These are phyloP conservation scores for Eucalyptus camaldulensis DNA, from an alignment of 345 rosid genomes.

Conservation along the genomic window DNA sequence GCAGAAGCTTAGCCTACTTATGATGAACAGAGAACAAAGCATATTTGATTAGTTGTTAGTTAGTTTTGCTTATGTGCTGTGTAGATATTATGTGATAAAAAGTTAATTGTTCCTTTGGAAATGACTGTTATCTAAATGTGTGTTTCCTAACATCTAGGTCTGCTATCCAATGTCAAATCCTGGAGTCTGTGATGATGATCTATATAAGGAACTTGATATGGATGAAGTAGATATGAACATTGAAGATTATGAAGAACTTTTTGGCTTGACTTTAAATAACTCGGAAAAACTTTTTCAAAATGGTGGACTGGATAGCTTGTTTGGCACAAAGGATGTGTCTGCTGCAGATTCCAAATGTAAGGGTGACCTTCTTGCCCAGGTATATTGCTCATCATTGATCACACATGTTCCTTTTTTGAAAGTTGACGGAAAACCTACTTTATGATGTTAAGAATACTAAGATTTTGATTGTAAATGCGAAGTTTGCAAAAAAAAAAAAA, in stretches of 20 bases:
- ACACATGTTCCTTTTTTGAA: not conserved
- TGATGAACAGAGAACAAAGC: not conserved
- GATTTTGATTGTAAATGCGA: not conserved
- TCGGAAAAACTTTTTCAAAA: slow-evolving; percentile 71
- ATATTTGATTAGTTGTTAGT: not conserved
- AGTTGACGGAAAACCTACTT: not conserved
- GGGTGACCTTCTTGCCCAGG: slow-evolving; percentile 56
- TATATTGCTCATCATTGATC: slow-evolving; percentile 1
- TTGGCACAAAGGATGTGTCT: slow-evolving; percentile 44
- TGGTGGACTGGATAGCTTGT: slow-evolving; percentile 81
- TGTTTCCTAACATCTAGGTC: not conserved
- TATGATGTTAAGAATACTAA: not conserved
- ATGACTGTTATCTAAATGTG: not conserved
- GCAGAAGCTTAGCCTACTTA: not conserved
- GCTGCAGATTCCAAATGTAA: slow-evolving; percentile 41
- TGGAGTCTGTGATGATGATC: slow-evolving; percentile 30
- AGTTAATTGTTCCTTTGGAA: not conserved
- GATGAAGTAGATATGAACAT: slow-evolving; percentile 75
- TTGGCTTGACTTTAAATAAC: slow-evolving; percentile 71
- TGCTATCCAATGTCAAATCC: slow-evolving; percentile 9
- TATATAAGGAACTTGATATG: slow-evolving; percentile 54
- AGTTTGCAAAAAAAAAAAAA: not conserved
- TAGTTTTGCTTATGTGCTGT: not conserved
- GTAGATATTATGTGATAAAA: not conserved
- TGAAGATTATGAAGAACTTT: slow-evolving; percentile 95